Percentiles rank a stretch among this genome's conserved stretches.
phyloP scores from a whole-genome alignment of 2,329 filamentous ascomycete genomes.

The Thelonectria olida region DNA sequence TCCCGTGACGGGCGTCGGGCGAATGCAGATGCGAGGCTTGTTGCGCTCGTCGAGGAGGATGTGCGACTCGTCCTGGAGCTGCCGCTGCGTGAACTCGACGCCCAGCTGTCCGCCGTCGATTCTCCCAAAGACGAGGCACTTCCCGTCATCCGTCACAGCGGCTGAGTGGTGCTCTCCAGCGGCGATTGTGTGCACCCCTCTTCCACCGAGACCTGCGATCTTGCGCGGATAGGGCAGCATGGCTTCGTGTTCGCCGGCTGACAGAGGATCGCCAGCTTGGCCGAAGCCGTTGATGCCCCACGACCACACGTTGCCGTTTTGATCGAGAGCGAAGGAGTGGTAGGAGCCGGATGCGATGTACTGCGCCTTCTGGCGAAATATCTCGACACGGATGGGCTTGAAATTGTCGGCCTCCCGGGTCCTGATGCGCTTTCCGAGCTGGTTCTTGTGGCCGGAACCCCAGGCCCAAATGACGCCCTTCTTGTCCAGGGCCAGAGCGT shows the following conservation, averaged over 20 bases:
- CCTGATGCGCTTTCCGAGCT: neutral
- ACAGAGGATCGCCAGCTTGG: neutral
- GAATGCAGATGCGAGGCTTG: conserved; percentile 65
- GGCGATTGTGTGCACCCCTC: neutral
- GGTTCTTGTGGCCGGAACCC: neutral
- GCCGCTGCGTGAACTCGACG: conserved; percentile 22
- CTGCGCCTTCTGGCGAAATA: neutral
- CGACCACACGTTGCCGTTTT: neutral
- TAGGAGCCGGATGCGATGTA: neutral
- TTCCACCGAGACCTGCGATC: neutral
- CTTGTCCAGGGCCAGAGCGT: neutral
- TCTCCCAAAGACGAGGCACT: neutral
- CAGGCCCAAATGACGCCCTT: neutral
- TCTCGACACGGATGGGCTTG: neutral
- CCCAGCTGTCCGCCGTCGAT: neutral
- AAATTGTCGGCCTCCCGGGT: neutral
- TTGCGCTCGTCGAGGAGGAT: conserved; percentile 64
- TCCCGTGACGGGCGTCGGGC: conserved; percentile 64
- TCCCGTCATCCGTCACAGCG: neutral
- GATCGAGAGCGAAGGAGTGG: neutral
- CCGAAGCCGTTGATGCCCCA: neutral
- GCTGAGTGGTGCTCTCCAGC: neutral
- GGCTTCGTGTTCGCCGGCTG: neutral
- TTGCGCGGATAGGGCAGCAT: neutral
- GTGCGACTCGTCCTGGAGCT: conserved; percentile 56